These are phyloP conservation scores for Coemansia sp. DNA, from an alignment of 192 early-diverging fungal genomes.

Conservation along the genomic window DNA sequence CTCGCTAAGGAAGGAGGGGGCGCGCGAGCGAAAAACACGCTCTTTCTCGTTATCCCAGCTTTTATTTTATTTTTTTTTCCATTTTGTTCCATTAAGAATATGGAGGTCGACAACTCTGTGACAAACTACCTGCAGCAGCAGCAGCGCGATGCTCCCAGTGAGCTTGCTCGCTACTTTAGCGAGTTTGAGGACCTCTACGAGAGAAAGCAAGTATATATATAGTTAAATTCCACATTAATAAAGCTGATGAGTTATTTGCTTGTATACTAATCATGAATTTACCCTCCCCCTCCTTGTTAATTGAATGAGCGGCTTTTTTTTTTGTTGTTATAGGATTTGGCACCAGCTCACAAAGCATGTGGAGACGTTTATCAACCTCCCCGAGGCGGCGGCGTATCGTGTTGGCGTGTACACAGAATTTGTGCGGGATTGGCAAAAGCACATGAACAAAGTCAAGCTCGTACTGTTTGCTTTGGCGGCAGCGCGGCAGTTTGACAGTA, in stretches of 20 bases:
- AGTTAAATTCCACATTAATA: background rate
- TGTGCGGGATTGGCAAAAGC: constrained; percentile 89
- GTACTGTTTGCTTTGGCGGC: constrained; percentile 83
- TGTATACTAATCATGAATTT: background rate
- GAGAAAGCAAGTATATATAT: constrained; percentile 73
- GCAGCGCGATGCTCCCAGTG: constrained; percentile 65
- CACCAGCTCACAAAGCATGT: constrained; percentile 92
- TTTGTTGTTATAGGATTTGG: constrained; percentile 79
- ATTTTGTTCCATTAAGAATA: constrained; percentile 19
- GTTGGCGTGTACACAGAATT: constrained; percentile 89
- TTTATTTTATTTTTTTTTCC: background rate
- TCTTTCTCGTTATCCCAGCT: background rate
- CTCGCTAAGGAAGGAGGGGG: no score
- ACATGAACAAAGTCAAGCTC: constrained; percentile 94
- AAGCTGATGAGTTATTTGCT: background rate
- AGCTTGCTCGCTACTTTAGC: constrained; percentile 76
- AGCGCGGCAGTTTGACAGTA: constrained; percentile 75
- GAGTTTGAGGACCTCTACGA: constrained; percentile 95
- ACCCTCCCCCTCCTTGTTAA: background rate
- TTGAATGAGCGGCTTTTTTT: no score
- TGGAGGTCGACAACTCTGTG: constrained; percentile 82
- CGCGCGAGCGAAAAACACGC: background rate
- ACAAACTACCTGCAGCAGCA: constrained; percentile 71
- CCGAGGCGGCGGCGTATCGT: constrained; percentile 76
- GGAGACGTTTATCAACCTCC: constrained; percentile 76